These are phyloP conservation scores for Metarhizium brunneum DNA, from an alignment of 2,329 filamentous ascomycete species.

Conservation along the genomic window DNA sequence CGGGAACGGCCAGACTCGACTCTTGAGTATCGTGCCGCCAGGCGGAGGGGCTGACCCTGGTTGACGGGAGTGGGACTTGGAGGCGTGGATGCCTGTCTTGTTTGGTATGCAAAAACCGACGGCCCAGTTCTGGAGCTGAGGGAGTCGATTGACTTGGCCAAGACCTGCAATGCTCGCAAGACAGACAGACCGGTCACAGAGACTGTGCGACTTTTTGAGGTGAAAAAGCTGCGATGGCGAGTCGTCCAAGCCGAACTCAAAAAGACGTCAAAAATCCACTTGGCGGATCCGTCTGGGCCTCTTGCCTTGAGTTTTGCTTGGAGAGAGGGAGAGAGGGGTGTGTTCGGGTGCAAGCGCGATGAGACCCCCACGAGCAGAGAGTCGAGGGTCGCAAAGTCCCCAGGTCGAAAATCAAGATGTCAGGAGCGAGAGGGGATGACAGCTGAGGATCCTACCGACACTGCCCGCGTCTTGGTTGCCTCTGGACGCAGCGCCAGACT, in stretches of 20 bases:
- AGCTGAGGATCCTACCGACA: no score
- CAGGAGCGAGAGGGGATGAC: neutral
- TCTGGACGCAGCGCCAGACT: no score
- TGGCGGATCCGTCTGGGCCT: neutral
- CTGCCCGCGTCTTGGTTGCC: no score
- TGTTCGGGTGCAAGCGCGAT: neutral
- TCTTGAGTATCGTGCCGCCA: neutral
- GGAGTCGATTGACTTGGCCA: neutral
- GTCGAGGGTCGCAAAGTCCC: neutral
- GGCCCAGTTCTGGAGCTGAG: neutral
- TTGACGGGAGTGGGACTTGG: conserved; percentile 6
- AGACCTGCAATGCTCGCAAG: neutral
- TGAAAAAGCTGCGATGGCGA: neutral
- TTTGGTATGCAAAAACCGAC: neutral
- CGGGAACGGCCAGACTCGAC: conserved; percentile 6
- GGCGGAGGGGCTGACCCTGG: conserved; percentile 5
- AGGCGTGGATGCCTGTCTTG: neutral
- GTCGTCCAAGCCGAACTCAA: neutral
- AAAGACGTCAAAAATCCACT: conserved; percentile 2
- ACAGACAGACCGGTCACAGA: neutral
- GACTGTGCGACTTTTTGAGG: neutral
- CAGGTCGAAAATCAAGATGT: neutral
- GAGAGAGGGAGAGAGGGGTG: neutral
- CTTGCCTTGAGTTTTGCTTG: neutral
- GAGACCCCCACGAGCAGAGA: neutral